Evolutionary conservation across 2,329 filamentous ascomycete species (phyloP).

Genomic region (Penicillium sp.): DNA sequence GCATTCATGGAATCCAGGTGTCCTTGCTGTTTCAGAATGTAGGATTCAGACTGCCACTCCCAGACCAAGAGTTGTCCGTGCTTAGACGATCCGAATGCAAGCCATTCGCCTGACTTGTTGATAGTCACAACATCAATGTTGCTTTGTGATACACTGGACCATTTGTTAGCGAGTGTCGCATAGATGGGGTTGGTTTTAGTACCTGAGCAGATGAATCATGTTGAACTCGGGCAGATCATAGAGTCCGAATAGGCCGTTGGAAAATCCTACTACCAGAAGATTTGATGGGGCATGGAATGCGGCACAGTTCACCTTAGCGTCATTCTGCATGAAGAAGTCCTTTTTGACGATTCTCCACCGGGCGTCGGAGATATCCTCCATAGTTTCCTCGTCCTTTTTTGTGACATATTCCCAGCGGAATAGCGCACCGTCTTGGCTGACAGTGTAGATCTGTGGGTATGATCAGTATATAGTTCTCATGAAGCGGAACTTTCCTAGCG

Average conservation of each 20-base stretch:
- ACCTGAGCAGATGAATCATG: slow-evolving; percentile 79
- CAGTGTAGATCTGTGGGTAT: slow-evolving; percentile 71
- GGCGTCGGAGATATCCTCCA: slow-evolving; percentile 66
- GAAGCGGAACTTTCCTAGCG: neutral
- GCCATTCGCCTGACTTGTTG: slow-evolving; percentile 93
- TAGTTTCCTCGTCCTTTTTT: slow-evolving; percentile 61
- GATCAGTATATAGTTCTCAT: slow-evolving; percentile 14
- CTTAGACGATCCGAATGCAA: slow-evolving; percentile 94
- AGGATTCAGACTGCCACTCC: slow-evolving; percentile 99
- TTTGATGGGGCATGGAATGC: slow-evolving; percentile 83
- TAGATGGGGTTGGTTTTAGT: slow-evolving; percentile 12
- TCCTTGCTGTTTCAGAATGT: slow-evolving; percentile 96
- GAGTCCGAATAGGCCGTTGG: slow-evolving; percentile 87
- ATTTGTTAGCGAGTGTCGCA: slow-evolving; percentile 8
- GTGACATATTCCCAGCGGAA: slow-evolving; percentile 87
- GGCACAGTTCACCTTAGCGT: slow-evolving; percentile 84
- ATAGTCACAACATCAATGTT: slow-evolving; percentile 94
- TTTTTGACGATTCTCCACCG: slow-evolving; percentile 90
- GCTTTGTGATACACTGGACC: slow-evolving; percentile 86
- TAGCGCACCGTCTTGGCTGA: slow-evolving; percentile 95
- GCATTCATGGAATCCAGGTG: slow-evolving; percentile 97
- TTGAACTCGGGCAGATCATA: slow-evolving; percentile 97
- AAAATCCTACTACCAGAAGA: slow-evolving; percentile 95
- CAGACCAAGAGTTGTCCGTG: slow-evolving; percentile 95
- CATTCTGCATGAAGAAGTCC: slow-evolving; percentile 92